Percentiles rank a stretch among this genome's conserved stretches.
phyloP scores from a whole-genome alignment of 805 yeast species.

The Yarrowia sp. region DNA sequence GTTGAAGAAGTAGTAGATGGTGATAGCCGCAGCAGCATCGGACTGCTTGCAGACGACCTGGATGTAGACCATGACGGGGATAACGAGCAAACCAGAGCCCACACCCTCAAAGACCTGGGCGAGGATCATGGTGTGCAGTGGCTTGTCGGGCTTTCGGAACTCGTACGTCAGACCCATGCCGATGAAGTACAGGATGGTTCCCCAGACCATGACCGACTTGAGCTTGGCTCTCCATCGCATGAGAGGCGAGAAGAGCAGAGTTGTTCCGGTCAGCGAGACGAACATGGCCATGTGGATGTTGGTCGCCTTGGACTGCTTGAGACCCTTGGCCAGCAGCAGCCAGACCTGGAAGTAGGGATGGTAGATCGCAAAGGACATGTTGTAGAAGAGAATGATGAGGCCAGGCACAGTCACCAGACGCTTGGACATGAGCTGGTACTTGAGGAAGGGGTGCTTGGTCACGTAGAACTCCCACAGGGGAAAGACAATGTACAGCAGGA shows the following conservation, averaged over 20 bases:
- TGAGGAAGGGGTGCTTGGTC: conserved; percentile 12
- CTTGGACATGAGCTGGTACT: conserved; percentile 12
- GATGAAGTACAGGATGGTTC: conserved; percentile 1
- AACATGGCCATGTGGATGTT: conserved; percentile 21
- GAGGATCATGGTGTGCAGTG: neutral
- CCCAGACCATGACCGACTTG: conserved; percentile 4
- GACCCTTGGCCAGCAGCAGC: conserved; percentile 10
- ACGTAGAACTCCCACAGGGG: neutral
- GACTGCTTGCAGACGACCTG: conserved; percentile 17
- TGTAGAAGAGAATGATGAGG: conserved; percentile 10
- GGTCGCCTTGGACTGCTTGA: conserved; percentile 15
- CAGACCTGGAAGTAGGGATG: conserved; percentile 18
- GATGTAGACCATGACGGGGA: conserved; percentile 16
- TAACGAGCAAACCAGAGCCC: conserved; percentile 1
- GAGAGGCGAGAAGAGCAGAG: conserved; percentile 6
- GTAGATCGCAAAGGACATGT: conserved; percentile 13
- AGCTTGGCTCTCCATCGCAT: conserved; percentile 21
- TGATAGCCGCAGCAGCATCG: conserved; percentile 26
- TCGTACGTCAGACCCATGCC: conserved; percentile 14
- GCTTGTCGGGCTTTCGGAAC: conserved; percentile 18
- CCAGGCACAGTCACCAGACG: neutral
- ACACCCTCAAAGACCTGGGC: conserved; percentile 17
- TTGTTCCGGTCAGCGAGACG: conserved; percentile 1
- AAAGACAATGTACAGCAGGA: neutral
- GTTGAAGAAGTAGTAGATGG: conserved; percentile 22